Evolutionary conservation across 2,329 filamentous ascomycete species (phyloP).

Genomic region (Aspergillus novofumigatus): DNA sequence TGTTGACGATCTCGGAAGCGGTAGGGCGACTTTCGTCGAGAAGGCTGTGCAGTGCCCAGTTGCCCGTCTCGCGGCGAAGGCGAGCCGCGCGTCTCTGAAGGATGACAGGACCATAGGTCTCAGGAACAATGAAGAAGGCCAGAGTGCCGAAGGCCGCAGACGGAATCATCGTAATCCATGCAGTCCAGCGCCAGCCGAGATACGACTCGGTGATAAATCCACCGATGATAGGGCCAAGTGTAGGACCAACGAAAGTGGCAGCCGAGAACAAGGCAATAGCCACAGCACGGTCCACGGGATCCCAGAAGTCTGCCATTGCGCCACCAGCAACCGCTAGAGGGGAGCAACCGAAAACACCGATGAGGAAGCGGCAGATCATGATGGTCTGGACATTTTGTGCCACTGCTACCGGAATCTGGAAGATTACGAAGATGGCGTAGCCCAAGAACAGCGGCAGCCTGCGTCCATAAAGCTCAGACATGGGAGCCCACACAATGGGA

Average conservation of each 20-base stretch:
- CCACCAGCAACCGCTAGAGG: slow-evolving; percentile 50
- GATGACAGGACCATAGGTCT: slow-evolving; percentile 49
- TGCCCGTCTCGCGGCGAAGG: slow-evolving; percentile 45
- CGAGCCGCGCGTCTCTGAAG: slow-evolving; percentile 45
- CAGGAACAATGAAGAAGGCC: slow-evolving; percentile 46
- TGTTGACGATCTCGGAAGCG: slow-evolving; percentile 35
- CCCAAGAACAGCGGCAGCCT: slow-evolving; percentile 47
- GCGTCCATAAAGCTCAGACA: slow-evolving; percentile 50
- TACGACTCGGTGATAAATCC: slow-evolving; percentile 47
- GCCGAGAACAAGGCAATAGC: slow-evolving; percentile 43
- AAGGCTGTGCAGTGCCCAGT: slow-evolving; percentile 44
- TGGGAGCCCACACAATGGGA: slow-evolving; percentile 45
- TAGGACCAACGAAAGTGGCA: slow-evolving; percentile 49
- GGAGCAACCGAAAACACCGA: slow-evolving; percentile 50
- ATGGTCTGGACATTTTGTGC: slow-evolving; percentile 53
- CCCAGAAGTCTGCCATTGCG: slow-evolving; percentile 47
- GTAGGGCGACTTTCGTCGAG: slow-evolving; percentile 42
- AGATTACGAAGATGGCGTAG: slow-evolving; percentile 48
- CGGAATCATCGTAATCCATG: slow-evolving; percentile 53
- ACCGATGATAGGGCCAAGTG: slow-evolving; percentile 46
- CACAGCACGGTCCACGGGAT: slow-evolving; percentile 44
- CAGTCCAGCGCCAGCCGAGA: slow-evolving; percentile 56
- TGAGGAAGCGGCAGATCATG: slow-evolving; percentile 52
- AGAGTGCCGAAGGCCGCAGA: slow-evolving; percentile 39
- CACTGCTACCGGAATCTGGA: slow-evolving; percentile 53